Evolutionary conservation across 2,329 filamentous ascomycete species (phyloP).

Genomic region (Ceratocystis papillata): DNA sequence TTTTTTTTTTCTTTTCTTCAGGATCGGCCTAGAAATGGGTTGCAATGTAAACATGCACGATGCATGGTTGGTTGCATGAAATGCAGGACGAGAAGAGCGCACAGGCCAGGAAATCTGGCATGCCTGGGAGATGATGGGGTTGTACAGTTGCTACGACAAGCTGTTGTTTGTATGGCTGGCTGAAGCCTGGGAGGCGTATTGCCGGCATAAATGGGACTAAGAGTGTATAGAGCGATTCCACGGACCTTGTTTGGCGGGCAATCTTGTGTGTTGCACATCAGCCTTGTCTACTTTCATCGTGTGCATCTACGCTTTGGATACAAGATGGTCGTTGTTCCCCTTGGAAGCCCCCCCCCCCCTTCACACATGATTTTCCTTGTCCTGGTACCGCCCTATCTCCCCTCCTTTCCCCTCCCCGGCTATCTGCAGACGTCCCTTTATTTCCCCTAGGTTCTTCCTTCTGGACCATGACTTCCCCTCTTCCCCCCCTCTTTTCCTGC

Average conservation of each 20-base stretch:
- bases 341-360: not conserved
- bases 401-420: not conserved
- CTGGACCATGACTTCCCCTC: not conserved
- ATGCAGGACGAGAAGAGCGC: not conserved
- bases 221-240: too few species aligned
- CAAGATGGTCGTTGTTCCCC: not conserved
- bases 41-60: not conserved
- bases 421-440: conserved; percentile 10
- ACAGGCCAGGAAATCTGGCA: not conserved
- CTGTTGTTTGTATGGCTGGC: not conserved
- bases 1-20: not conserved
- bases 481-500: not conserved
- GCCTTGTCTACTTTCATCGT: not conserved
- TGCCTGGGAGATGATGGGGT: not conserved
- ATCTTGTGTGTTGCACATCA: not conserved
- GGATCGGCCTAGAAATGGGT: not conserved
- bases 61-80: not conserved
- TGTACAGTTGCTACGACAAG: conserved; percentile 5
- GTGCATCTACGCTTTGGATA: not conserved
- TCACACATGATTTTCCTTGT: not conserved
- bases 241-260: too few species aligned
- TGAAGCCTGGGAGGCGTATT: not conserved
- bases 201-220: too few species aligned
- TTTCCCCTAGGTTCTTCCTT: conserved; percentile 8
- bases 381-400: not conserved